Conservation (phyloP, 148 eudicot species). For the Oxyria digyna region DNA sequence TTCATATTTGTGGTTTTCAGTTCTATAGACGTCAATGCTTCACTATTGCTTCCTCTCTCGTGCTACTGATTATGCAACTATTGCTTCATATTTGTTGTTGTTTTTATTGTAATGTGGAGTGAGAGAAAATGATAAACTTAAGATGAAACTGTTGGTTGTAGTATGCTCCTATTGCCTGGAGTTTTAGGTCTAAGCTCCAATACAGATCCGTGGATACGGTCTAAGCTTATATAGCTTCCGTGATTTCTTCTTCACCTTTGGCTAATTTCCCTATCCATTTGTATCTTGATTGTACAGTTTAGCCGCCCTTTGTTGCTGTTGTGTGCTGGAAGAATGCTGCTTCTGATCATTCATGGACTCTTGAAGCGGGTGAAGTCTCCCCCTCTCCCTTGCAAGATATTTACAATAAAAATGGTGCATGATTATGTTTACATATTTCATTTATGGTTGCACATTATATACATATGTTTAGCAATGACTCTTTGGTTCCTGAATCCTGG, state of each 20-base stretch:
- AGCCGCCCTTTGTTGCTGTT: slow-evolving; percentile 10
- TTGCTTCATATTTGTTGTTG: too few species aligned
- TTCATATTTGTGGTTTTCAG: background rate
- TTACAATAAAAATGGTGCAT: background rate
- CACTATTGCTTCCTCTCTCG: background rate
- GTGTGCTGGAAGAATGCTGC: slow-evolving; percentile 12
- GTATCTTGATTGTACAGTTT: slow-evolving; percentile 2
- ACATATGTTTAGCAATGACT: background rate
- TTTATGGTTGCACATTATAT: background rate
- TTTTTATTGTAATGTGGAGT: background rate
- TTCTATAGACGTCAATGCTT: background rate
- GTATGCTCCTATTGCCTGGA: too few species aligned
- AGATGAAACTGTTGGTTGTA: background rate
- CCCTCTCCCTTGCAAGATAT: slow-evolving; percentile 1
- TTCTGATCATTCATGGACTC: background rate
- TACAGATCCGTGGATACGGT: too few species aligned
- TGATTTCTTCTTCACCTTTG: background rate
- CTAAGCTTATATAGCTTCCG: background rate
- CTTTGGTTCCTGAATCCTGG: background rate
- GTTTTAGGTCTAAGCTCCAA: too few species aligned
- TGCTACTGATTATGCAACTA: background rate
- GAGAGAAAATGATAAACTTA: background rate
- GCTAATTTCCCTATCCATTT: background rate
- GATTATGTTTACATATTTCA: background rate
- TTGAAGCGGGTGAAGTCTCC: background rate